These are phyloP conservation scores for Wallacemonas sp. DNA, from an alignment of 208 protist species.

Conservation along the genomic window DNA sequence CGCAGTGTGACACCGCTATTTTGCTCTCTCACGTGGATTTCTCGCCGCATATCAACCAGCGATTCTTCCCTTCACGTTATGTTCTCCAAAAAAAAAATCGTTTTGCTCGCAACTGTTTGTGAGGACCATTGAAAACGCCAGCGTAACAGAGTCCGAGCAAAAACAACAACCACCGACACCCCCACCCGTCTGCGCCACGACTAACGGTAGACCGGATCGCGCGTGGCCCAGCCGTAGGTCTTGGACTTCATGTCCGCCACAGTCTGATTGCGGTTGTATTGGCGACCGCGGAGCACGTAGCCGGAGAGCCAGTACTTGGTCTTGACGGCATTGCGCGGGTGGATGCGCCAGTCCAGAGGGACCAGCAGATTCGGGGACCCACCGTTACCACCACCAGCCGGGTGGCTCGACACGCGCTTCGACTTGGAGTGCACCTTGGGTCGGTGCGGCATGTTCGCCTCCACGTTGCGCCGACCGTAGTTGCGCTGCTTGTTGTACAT, in stretches of 20 bases:
- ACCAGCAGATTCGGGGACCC: constrained; percentile 83
- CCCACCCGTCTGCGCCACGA: no score
- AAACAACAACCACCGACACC: neutral
- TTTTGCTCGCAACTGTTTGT: no score
- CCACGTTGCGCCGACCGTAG: constrained; percentile 68
- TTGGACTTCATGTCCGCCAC: constrained; percentile 91
- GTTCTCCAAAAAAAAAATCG: no score
- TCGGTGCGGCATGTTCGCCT: constrained; percentile 83
- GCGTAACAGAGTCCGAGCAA: no score
- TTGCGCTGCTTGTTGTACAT: constrained; percentile 91
- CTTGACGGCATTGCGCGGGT: constrained; percentile 88
- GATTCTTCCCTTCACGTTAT: no score
- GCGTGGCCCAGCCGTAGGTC: constrained; percentile 91
- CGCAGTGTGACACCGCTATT: no score
- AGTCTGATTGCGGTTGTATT: constrained; percentile 85
- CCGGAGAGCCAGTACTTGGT: constrained; percentile 94
- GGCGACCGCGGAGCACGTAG: constrained; percentile 87
- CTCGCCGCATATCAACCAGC: no score
- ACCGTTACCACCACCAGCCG: constrained; percentile 89
- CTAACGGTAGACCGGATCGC: constrained; percentile 88
- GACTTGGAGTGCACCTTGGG: constrained; percentile 86
- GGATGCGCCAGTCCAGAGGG: constrained; percentile 91
- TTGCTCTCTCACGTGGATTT: no score
- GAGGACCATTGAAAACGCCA: no score
- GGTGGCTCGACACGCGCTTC: constrained; percentile 87